Base-by-base conservation (phyloP, 306 rosid species). In the Vigna radiata region DNA sequence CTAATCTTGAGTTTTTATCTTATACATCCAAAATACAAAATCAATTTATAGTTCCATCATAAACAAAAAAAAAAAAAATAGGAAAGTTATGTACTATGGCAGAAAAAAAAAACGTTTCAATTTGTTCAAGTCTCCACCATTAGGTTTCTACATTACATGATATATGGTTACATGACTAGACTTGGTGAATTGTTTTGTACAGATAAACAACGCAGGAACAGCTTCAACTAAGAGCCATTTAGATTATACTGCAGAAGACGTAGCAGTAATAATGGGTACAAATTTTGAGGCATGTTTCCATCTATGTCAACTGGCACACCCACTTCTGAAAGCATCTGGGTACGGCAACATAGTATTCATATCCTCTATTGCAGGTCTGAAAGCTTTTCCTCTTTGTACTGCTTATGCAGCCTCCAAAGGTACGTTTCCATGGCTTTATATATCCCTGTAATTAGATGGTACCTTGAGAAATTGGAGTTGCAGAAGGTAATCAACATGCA, bases 321-420 rank as follows among this genome's bases (percentile, higher is more conserved):
- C 89, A n/a, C 85, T 83, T 68, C 60, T 81, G 0, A 83, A 81
- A 53, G 68, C 81, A 0, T 78, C 89, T 16, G 79, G 75, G 29
- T 36, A 46, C 0, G 89, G 89, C 0, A 71, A 31, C 79, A 52
- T 86, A n/a, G 77, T 86, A 1, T 81, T 81, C 14, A 48, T 60
- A 1, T 83, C 87, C 2, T 86, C 85, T 0, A 15, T 78, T 33
- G 5, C 44, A 0, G 72, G 86, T 39, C 54, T 70, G 4, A 84
- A 23, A 23, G 87, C 91, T 52, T 4, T 79, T 0, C 91, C 95
- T 18, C 6, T 13, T 27, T 1, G 37, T 7, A 82, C 91, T n/a
- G 58, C 79, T 31, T 88, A 89, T 81, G 86, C 84, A 10, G 89
- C 92, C 31, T 81, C 94, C 46, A 93, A 88, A 86, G 93, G 97